Base-by-base conservation (phyloP, 73 alveolate species). In the Loxodes magnus region DNA sequence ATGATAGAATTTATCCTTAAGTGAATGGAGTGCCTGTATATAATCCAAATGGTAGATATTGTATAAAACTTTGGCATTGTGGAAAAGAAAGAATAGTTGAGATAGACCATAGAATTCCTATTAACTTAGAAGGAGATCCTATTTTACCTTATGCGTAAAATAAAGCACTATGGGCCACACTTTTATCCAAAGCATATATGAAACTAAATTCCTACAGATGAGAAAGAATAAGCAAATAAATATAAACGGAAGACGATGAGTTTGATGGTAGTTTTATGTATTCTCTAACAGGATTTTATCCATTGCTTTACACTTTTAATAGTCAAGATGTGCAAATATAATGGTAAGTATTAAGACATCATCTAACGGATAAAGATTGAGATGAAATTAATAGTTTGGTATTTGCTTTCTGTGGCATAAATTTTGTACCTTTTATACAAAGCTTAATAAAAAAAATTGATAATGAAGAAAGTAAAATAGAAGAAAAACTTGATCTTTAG, bases 231-330 rank as follows among this genome's bases (percentile, higher is more conserved):
- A 41, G n/a, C 20, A 63, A 9, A 60, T 43, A 6, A 36, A 42
- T 4, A 50, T 28, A 34, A 23, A 44, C 12, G 53, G 49, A 46
- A 64, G 72, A 16, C 4, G 75, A 67, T 27, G 96, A 88, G 58
- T 63, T 81, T 10, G 98, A 90, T 80, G 89, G 95, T 23, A 75
- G 91, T 25, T 69, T 90, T 17, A 83, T 94, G 58, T 84, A 82
- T 56, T 71, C 98, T 24, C 76, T 94, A 34, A 94, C 95, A 27
- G 99, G 99, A n/a, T 68, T 87, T n/a, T n/a, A n/a, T n/a, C n/a
- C n/a, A n/a, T n/a, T n/a, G n/a, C n/a, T n/a, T n/a, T n/a, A n/a
- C n/a, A n/a, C n/a, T n/a, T n/a, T n/a, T n/a, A n/a, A n/a, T n/a
- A n/a, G n/a, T n/a, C n/a, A n/a, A n/a, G n/a, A n/a, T n/a, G n/a